phyloP scores from a whole-genome alignment of 164 flowering plant genomes.

The Litsea cubeba region DNA sequence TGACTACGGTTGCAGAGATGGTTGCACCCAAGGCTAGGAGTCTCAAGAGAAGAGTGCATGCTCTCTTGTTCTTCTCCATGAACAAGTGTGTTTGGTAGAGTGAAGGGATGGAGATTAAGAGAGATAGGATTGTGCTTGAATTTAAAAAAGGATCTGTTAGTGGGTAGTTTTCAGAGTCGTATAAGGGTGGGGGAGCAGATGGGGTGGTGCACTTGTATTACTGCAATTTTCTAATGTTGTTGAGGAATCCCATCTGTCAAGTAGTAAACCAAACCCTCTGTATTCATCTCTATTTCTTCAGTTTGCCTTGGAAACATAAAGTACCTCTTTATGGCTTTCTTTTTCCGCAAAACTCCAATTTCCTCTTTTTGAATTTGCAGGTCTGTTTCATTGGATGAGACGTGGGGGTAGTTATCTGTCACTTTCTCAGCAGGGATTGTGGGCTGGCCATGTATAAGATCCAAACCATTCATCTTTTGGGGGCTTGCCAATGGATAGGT shows the following conservation, averaged over 20 bases:
- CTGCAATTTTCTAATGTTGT: conserved; percentile 6
- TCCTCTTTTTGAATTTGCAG: not conserved
- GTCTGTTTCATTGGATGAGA: not conserved
- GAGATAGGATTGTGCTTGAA: not conserved
- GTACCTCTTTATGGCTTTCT: not conserved
- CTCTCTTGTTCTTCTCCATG: conserved; percentile 26
- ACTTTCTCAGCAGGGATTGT: too few species aligned
- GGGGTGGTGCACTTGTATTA: conserved; percentile 26
- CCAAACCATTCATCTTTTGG: not conserved
- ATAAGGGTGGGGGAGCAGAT: conserved; percentile 25
- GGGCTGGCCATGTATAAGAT: too few species aligned
- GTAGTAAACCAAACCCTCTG: too few species aligned
- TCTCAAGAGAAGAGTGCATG: conserved; percentile 41
- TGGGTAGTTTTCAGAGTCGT: not conserved
- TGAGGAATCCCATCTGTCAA: conserved; percentile 9
- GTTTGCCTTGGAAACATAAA: not conserved
- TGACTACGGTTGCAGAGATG: conserved; percentile 43
- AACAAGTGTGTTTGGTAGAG: not conserved
- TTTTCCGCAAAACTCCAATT: too few species aligned
- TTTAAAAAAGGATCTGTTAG: not conserved
- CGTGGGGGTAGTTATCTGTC: not conserved
- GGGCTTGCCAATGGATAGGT: too few species aligned
- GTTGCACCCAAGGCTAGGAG: conserved; percentile 53
- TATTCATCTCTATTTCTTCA: not conserved
- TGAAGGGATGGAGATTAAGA: not conserved